These are phyloP conservation scores for Ehretia macrophylla DNA, from an alignment of 257 asterid species.

Conservation along the genomic window DNA sequence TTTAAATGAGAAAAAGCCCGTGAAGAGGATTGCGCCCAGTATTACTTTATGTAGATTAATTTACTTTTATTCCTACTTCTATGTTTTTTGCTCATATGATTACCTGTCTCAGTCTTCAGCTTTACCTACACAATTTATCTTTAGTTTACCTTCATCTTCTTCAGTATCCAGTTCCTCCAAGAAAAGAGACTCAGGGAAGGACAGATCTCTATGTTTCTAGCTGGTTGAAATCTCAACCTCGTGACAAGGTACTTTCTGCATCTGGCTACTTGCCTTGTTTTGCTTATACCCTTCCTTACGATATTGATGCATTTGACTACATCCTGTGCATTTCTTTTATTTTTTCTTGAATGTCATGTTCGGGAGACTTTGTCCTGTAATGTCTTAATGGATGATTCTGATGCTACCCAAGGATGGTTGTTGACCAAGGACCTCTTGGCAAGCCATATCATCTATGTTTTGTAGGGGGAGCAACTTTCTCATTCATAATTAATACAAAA, in stretches of 20 bases:
- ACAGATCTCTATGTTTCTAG: slow-evolving; percentile 69
- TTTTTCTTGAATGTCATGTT: not conserved
- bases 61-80: no score
- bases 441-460: no score
- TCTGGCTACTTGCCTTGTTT: not conserved
- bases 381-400: no score
- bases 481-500: no score
- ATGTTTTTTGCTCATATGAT: no score
- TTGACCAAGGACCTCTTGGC: no score
- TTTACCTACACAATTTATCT: not conserved
- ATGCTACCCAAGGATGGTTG: no score
- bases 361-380: no score
- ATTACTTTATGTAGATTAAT: no score
- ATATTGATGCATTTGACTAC: no score
- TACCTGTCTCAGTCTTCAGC: not conserved
- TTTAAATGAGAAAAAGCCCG: not conserved
- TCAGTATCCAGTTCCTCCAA: slow-evolving; percentile 71
- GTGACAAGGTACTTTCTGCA: slow-evolving; percentile 59
- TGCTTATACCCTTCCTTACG: not conserved
- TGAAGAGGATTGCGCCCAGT: not conserved
- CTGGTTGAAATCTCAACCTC: slow-evolving; percentile 84
- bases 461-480: no score
- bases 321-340: not conserved
- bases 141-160: slow-evolving; percentile 2
- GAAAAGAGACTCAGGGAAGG: slow-evolving; percentile 71